Base-by-base conservation (phyloP, 164 flowering plant species). In the Aristolochia californica region DNA sequence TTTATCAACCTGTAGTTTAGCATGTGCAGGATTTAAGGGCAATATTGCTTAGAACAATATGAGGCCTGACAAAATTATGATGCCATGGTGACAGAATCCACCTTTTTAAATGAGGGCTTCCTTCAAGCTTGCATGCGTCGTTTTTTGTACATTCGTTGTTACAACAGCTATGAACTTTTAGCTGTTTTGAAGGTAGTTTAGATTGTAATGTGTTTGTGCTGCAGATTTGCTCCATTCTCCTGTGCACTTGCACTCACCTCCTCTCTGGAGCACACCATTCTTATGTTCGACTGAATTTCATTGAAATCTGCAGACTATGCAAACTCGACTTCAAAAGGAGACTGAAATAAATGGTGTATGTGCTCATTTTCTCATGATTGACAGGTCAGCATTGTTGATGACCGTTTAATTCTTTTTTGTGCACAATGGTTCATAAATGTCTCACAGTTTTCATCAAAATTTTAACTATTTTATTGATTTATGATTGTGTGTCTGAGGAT, bases 291-390 rank as follows among this genome's bases (percentile, higher is more conserved):
- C 22, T n/a, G 12, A 3, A 48, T 13, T 61, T 27, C 60, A 2
- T 10, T 60, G 61, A 17, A 13, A 55, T 38, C 18, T 67, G 34
- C 68, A 88, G 97, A 86, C 89, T 57, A 43, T 83, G 62, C 73
- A 65, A 53, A 53, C 52, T 70, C 85, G 57, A 56, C 66, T 83
- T 61, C 76, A 75, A 45, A 78, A 71, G 65, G 81, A 68, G 74
- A 79, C 69, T 45, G 73, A 79, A 65, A 66, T 65, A 49, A 72
- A 75, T 30, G 78, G 77, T 20, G 58, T 57, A 62, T 60, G 62
- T 66, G 76, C 62, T 54, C 74, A 75, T 69, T 60, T 81, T 65
- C 83, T 89, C 52, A 73, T 89, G 83, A 83, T 89, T 62, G 97
- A 89, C 77, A 86, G 90, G 90, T 83, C 43, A 58, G 70, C 52